Evolutionary conservation across 2,329 filamentous ascomycete species (phyloP), one percentile per base, ranked within the genome.

Genomic region (Trichoderma sp.): DNA sequence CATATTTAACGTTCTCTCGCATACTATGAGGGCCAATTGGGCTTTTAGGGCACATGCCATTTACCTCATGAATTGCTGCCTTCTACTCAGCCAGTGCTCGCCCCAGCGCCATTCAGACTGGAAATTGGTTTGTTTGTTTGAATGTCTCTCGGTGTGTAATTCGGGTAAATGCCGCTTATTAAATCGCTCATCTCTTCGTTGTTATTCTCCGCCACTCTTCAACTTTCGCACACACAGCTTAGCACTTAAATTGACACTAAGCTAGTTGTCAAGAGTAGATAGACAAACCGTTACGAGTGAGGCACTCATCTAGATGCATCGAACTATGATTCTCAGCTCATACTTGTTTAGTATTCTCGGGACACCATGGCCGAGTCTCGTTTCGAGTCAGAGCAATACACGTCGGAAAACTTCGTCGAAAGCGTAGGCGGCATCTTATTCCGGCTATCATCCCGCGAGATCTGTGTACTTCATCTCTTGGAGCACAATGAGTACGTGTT

Each of bases 401-500:
- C 64, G 2, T 33, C 31, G 11, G 71, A 74, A 18, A 38, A 74
- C 21, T 77, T 78, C 24, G 76, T 79, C 27, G 75, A 80, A 62
- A 78, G 77, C 66, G 69, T 73, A 16, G 77, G 78, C 18, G 60
- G 76, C 4, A 33, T 79, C 16, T 64, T 78, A 8, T 80, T 78
- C n/a, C 67, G 78, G n/a, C 72, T 78, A n/a, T 66, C 75, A 0
- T 27, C 71, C 3, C 9, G 16, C 6, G 45, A 66, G 31, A 77
- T 77, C 35, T 78, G 77, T n/a, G 64, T 79, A 6, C 60, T 77
- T 45, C 76, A 74, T 33, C 65, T 53, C 33, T 24, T 63, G 8
- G 11, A 65, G 7, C 56, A 12, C 7, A 53, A 63, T 29, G 64
- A 76, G 64, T 79, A 77, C 73, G 74, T 77, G 12, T 73, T 79